Evolutionary conservation across 177 flowering plant species (phyloP).

Genomic region (Vitis hybrid): DNA sequence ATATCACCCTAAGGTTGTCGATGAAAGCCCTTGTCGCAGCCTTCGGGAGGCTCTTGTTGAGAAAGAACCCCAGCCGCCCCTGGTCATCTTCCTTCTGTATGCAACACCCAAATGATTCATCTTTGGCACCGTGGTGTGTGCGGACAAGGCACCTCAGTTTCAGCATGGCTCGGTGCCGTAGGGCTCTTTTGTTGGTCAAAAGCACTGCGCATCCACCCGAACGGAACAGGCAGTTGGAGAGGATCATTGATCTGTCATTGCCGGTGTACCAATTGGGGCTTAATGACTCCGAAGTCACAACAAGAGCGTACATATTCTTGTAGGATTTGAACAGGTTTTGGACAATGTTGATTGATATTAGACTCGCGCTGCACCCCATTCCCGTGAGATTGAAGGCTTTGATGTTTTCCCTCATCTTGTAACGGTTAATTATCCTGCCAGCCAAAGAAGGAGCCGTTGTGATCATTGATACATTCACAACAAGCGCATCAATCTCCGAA

Average conservation of each 20-base stretch:
- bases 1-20: conserved; percentile 49
- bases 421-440: conserved; percentile 49
- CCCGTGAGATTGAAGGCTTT: conserved; percentile 64
- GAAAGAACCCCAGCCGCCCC: conserved; percentile 53
- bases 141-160: conserved; percentile 60
- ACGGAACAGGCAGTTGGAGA: conserved; percentile 72
- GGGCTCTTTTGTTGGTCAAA: conserved; percentile 48
- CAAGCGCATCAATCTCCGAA: conserved; percentile 56
- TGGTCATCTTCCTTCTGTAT: conserved; percentile 56
- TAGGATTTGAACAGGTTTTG: conserved; percentile 42
- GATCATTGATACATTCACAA: conserved; percentile 71
- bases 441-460: conserved; percentile 52
- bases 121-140: conserved; percentile 70
- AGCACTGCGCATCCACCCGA: conserved; percentile 74
- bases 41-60: conserved; percentile 59
- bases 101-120: conserved; percentile 66
- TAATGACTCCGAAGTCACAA: conserved; percentile 68
- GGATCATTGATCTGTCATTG: conserved; percentile 71
- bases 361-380: conserved; percentile 89
- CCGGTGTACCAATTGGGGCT: conserved; percentile 76
- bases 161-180: conserved; percentile 46
- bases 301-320: conserved; percentile 43
- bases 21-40: conserved; percentile 60
- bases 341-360: conserved; percentile 56
- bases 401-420: conserved; percentile 62